phyloP scores from a whole-genome alignment of 139 green algal genomes.

The Diplosphaera chodatii region DNA sequence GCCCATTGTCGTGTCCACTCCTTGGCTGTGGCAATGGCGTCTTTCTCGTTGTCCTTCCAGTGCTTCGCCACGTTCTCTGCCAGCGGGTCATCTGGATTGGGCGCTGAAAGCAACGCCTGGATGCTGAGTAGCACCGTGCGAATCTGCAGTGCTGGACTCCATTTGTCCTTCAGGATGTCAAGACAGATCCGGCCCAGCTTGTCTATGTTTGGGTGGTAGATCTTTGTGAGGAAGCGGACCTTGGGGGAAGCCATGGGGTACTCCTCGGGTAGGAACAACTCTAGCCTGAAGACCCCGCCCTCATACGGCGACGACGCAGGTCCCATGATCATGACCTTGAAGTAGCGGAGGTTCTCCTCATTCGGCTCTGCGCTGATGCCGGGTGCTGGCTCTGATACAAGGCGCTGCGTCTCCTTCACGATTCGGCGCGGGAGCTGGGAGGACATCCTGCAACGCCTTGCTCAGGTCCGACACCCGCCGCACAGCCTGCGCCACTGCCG shows the following conservation, averaged over 20 bases:
- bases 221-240: slow-evolving; percentile 96
- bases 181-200: slow-evolving; percentile 98
- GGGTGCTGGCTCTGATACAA: slow-evolving; percentile 94
- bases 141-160: slow-evolving; percentile 97
- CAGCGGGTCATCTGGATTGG: slow-evolving; percentile 97
- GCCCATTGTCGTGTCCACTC: no score
- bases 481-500: no score
- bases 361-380: slow-evolving; percentile 91
- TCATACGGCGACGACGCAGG: slow-evolving; percentile 90
- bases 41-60: slow-evolving; percentile 92
- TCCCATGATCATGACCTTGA: slow-evolving; percentile 96
- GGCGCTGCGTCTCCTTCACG: slow-evolving; percentile 90
- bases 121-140: slow-evolving; percentile 96
- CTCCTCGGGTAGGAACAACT: slow-evolving; percentile 98
- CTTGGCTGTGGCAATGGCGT: slow-evolving; percentile 60
- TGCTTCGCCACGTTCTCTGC: slow-evolving; percentile 94
- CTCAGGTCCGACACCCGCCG: no score
- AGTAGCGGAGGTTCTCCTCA: slow-evolving; percentile 97
- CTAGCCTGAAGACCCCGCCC: slow-evolving; percentile 93
- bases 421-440: no score
- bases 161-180: slow-evolving; percentile 99
- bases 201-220: slow-evolving; percentile 99
- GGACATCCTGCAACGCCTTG: no score
- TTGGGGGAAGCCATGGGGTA: slow-evolving; percentile 99
- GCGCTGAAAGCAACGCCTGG: slow-evolving; percentile 91